Conservation (phyloP, 148 eudicot species). For the Diospyros kaki region DNA sequence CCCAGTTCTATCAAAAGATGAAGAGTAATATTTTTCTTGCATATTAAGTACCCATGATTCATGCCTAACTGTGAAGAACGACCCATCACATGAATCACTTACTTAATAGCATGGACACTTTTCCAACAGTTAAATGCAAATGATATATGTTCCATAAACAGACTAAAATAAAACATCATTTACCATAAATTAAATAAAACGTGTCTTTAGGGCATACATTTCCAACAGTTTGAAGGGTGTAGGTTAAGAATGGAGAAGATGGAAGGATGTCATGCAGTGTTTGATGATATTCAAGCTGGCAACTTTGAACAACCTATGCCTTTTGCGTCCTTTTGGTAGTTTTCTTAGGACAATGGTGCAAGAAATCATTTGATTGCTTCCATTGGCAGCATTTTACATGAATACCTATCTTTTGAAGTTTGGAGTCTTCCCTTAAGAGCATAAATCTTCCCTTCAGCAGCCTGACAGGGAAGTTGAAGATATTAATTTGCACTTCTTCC, state of each 20-base stretch:
- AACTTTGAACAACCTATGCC: conserved; percentile 14
- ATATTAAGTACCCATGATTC: too few species aligned
- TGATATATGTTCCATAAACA: too few species aligned
- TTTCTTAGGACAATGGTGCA: conserved; percentile 24
- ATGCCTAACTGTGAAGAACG: too few species aligned
- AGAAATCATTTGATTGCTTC: conserved; percentile 56
- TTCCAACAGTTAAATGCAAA: too few species aligned
- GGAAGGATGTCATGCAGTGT: conserved; percentile 19
- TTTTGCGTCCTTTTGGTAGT: conserved; percentile 41
- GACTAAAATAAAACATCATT: too few species aligned
- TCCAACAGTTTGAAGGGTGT: conserved; percentile 29
- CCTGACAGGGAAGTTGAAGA: conserved; percentile 41
- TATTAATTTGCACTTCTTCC: conserved; percentile 55
- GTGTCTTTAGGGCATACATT: too few species aligned
- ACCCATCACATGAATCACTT: too few species aligned
- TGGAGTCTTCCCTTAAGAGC: conserved; percentile 76
- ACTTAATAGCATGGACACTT: too few species aligned
- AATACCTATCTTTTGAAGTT: conserved; percentile 68
- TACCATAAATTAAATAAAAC: too few species aligned
- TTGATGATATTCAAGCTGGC: conserved; percentile 12
- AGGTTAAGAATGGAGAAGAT: conserved; percentile 20
- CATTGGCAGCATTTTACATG: conserved; percentile 74
- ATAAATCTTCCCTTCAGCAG: conserved; percentile 39
- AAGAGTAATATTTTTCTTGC: too few species aligned
- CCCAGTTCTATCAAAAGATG: too few species aligned